Evolutionary conservation across 345 rosid genomes (phyloP), one percentile per base, ranked within the genome.

Genomic region (Microthlaspi erraticum): DNA sequence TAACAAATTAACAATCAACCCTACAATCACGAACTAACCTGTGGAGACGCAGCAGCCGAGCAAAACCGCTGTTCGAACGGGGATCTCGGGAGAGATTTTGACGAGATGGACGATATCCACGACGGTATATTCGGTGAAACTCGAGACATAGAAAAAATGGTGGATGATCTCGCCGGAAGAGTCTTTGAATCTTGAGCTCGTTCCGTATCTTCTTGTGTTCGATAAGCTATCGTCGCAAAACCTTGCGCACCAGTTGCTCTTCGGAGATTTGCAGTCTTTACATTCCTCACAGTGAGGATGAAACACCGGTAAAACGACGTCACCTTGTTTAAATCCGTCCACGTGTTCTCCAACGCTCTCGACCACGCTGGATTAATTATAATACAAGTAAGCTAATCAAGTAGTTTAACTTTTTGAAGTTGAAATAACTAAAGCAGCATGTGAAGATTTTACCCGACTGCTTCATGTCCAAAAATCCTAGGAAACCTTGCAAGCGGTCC

Each of bases 331-430:
- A 36, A 87, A 78, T 61, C 80, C 89, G 3, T 81, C 77, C 48
- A 87, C 92, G 7, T 75, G 11, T 43, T 82, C 87, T 2, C 98
- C 96, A 10, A 81, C 82, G 26, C 98, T 92, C 83, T 92, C 96
- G 12, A 87, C 92, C 70, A 85, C 81, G 32, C 97, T 88, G 6
- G 11, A 20, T 50, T 50, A 52, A 26, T 26, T 26, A 26, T 2
- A 26, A 26, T 26, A 26, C 29, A 1, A 26, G 23, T 20, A 20
- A 20, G 29, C 1, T 26, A 26, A 26, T 26, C 29, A 26, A 26
- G 7, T 26, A 36, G 10, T 36, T 36, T 10, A 6, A 23, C 3
- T 23, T 3, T 23, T 23, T 23, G 26, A 23, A 23, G 26, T 20
- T 20, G 29, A 26, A 26, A 26, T 26, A 1, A 26, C 4, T 2